A percentile compares a stretch with the other conserved stretches of the same genome.
Evolutionary conservation across 257 asterid species (phyloP).

Genomic region (Paulownia fortunei): DNA sequence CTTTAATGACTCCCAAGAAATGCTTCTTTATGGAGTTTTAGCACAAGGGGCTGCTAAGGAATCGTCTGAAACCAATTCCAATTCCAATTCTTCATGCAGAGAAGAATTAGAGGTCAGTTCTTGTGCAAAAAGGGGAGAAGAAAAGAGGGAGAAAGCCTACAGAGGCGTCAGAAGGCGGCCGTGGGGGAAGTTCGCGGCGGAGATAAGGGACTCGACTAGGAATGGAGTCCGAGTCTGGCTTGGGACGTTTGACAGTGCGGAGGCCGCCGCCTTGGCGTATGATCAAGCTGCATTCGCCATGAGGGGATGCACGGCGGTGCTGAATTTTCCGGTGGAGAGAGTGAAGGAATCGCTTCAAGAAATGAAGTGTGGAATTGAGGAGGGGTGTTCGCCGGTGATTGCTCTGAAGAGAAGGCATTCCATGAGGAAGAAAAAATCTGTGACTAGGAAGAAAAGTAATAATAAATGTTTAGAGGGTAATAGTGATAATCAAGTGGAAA

Average conservation of each 20-base stretch:
- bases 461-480: background rate
- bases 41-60: constrained; percentile 35
- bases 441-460: constrained; percentile 22
- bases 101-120: constrained; percentile 73
- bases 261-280: constrained; percentile 87
- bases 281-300: constrained; percentile 84
- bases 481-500: constrained; percentile 5
- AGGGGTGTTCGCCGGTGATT: constrained; percentile 78
- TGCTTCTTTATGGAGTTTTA: constrained; percentile 57
- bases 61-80: constrained; percentile 36
- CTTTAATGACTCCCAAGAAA: constrained; percentile 67
- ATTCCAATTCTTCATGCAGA: constrained; percentile 32
- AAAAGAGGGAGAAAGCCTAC: constrained; percentile 42
- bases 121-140: background rate
- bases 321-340: constrained; percentile 74
- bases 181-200: constrained; percentile 94
- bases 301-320: constrained; percentile 76
- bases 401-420: constrained; percentile 70
- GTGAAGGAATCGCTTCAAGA: constrained; percentile 63
- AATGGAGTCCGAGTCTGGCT: constrained; percentile 86
- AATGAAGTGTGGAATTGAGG: constrained; percentile 58
- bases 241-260: constrained; percentile 85
- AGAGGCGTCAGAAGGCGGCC: constrained; percentile 85
- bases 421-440: constrained; percentile 49
- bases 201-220: constrained; percentile 83